Base-by-base conservation (phyloP, 1,284 basidiomycete species). In the Golubevia pallescens region DNA sequence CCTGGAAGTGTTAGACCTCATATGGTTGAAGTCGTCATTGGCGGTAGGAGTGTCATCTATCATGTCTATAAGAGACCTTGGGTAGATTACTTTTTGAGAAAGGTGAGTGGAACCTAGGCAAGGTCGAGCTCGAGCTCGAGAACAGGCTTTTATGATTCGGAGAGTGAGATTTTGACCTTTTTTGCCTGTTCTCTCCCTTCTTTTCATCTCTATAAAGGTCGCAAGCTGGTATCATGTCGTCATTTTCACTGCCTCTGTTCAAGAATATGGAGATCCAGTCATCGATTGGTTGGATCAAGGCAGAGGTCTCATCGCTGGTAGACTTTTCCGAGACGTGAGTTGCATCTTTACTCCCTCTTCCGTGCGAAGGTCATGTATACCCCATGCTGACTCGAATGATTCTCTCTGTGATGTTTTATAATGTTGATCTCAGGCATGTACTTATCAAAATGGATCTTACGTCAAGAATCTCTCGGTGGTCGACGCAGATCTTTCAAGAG, bases 281-380 rank as follows among this genome's bases (percentile, higher is more conserved):
- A 99, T 99, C 77, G 97, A 99, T 87, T 99, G 97, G 96, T 88
- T 99, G 66, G 96, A 99, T 84, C 94, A 93, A 67, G 96, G 96
- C 1, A 89, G 94, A 58, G 86, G 86, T 0, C 92, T 99, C 65
- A 90, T 99, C 55, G 90, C 89, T 0, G 92, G 92, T 69, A 90
- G 95, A 51, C 89, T 98, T 68, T 99, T 98, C 86, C 90, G 96
- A 68, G 94, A 98, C 87, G 93, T 93, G 64, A 73, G 92, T 80
- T 6, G 2, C 20, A 14, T 13, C 21, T 42, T 42, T 28, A 42
- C 54, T n/a, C n/a, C n/a, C n/a, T n/a, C n/a, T n/a, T n/a, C n/a
- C n/a, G n/a, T n/a, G n/a, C n/a, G n/a, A n/a, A n/a, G n/a, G n/a
- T n/a, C n/a, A n/a, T n/a, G n/a, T n/a, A n/a, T n/a, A n/a, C n/a